Base-by-base conservation (phyloP, 179 eudicot species). In the Silene coronaria region DNA sequence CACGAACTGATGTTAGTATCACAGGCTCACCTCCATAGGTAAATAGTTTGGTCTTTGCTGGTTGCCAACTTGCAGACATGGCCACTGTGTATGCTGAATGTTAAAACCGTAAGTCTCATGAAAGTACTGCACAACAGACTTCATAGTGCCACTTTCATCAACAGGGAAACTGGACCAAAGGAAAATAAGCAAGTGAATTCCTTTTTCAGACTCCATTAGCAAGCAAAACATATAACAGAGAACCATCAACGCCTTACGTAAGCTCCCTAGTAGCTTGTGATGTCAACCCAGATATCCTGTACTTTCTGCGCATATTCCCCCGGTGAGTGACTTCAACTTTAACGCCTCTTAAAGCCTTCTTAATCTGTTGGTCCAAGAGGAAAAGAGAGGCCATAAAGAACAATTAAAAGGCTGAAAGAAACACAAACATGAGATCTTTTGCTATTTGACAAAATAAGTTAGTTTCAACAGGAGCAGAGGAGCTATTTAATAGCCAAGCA, bases 291-390 rank as follows among this genome's bases (percentile, higher is more conserved):
- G 91, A 85, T 62, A 95, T 89, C 19, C 95, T 86, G 84, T 95
- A 95, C 57, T 89, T 90, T 79, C 97, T 81, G 10, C 99, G 90
- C 96, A 94, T 92, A 63, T 85, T 87, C 22, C 95, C 97, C 38
- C 95, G 88, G 71, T 92, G 97, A 6, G 95, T 90, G 71, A 95
- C 97, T 80, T 92, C 97, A 72, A 95, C 99, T 80, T 88, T 92
- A 34, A 94, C 90, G 13, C 98, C 98, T 72, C 96, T 85, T 42
- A 94, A 74, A 63, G 98, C 97, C 80, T 89, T 94, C 75, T 92
- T 94, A 36, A 94, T 88, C 98, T 92, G 87, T 65, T 26, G 26
- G 36, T 34, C 75, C 42, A 69, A 42, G 69, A 62, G 55, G 23
- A 21, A 24, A 61, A 22, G 36, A 28, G 7, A n/a, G 9, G 26